Evolutionary conservation across 2,329 filamentous ascomycete genomes (phyloP), one percentile per base, ranked within the genome.

Genomic region (Alternaria infectoria): DNA sequence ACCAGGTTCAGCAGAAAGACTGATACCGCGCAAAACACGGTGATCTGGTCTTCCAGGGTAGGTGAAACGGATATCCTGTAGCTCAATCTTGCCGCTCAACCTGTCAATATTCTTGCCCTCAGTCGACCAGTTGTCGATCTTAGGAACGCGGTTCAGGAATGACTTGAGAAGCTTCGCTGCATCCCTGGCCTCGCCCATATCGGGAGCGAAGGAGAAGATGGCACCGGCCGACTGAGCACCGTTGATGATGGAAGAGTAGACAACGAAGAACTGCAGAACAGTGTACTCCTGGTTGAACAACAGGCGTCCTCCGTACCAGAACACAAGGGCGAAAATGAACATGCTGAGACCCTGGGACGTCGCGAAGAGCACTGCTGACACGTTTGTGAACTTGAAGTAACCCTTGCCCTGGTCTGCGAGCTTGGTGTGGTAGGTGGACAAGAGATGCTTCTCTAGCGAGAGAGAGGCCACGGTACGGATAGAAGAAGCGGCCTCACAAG

Each of bases 381-480:
- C 91, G 64, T 93, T 78, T 12, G 97, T 87, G 2, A 93, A 96
- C 2, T 86, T 84, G 49, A 97, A 79, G 66, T 91, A 94, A 50
- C 84, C 84, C 47, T 84, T 86, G 56, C 89, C 89, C 79, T 98
- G 95, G 1, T 75, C 75, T 0, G 86, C 88, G 12, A 98, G 87
- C 44, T 91, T 90, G 0, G 81, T 74, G 60, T 89, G 89, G 80
- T 98, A 99, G 56, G 90, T 85, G 4, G 80, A 73, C 70, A 93
- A 86, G 2, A 98, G 93, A 74, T 97, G 93, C 0, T 87, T 81
- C 81, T 99, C 96, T 8, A 95, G 89, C 0, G 94, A 97, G 40
- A 98, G 86, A 3, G 93, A 91, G 5, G 94, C 95, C n/a, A 98
- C 95, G 5, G 96, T 98, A 57, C 95, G 91, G 71, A 98, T 97